These are phyloP conservation scores for Diaporthe citri DNA, from an alignment of 2,329 filamentous ascomycete species.

Conservation along the genomic window DNA sequence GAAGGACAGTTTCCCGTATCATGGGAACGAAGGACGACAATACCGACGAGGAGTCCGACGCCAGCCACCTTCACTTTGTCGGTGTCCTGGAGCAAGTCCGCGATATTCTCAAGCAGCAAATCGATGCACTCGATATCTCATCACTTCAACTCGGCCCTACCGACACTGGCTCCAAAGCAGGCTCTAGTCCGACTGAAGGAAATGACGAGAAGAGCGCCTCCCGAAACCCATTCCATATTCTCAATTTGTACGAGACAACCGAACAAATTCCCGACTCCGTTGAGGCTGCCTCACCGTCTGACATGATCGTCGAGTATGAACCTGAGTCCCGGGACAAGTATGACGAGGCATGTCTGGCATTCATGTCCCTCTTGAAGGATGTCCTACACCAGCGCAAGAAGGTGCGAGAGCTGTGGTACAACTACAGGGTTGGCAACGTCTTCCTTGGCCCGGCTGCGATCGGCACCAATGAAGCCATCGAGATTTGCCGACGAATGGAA, in stretches of 20 bases:
- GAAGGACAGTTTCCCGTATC: neutral
- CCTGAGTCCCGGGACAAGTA: neutral
- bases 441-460: neutral
- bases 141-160: neutral
- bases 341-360: conserved; percentile 1
- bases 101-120: conserved; percentile 1
- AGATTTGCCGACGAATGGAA: conserved; percentile 7
- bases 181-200: neutral
- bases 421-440: neutral
- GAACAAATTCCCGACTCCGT: neutral
- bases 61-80: neutral
- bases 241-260: neutral
- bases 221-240: neutral
- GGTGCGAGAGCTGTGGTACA: neutral
- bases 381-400: neutral
- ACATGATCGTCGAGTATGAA: neutral
- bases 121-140: neutral
- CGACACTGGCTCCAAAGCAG: neutral
- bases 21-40: neutral
- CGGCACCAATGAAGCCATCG: conserved; percentile 8
- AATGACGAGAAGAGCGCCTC: neutral
- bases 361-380: neutral
- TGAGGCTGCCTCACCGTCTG: too few relatives aligned
- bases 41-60: neutral
- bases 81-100: conserved; percentile 3